Base-by-base conservation (phyloP, 139 green algal species). In the Chlamydomonas sphaeroides region DNA sequence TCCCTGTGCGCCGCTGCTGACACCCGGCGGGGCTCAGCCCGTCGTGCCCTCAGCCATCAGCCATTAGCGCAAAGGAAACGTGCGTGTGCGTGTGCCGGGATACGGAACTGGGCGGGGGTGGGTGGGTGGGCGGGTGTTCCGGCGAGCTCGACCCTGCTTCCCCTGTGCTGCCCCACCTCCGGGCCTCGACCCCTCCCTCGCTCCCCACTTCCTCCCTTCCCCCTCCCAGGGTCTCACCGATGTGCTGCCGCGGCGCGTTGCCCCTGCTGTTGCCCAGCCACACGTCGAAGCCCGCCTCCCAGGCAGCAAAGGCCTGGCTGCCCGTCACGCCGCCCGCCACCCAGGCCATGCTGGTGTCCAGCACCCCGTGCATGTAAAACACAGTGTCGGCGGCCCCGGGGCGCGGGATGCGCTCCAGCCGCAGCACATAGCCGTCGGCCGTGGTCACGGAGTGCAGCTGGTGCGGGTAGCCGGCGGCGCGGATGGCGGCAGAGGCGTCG, bases 281-380 rank as follows among this genome's bases (percentile, higher is more conserved):
- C 32, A 99, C 96, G 72, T 99, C 97, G 83, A 95, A 95, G 66
- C 97, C 97, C 14, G 90, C 85, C 70, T 98, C 95, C 78, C 91
- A 98, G 20, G 96, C 96, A 5, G 92, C 93, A 92, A 99, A 98
- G 0, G 96, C 96, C 61, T 95, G 88, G 32, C 89, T 95, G 57
- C 94, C 92, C 36, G 93, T 94, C 28, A 95, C 89, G 3, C 95
- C 95, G 56, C 90, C 93, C 68, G 85, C 88, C 39, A 98, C 94
- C 93, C 95, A 99, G 21, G 93, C 93, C 74, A 99, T 87, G 42
- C 87, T 91, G 39, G 95, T 98, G 91, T 99, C 97, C 79, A 99
- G 86, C 33, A 99, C 88, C 38, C 90, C 86, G 68, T 92, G 79
- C 91, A 96, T 93, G 92, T 97, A 99, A 80, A 96, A 94, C 17